These are phyloP conservation scores for Anisodus acutangulus DNA, from an alignment of 257 asterid species.

Conservation along the genomic window DNA sequence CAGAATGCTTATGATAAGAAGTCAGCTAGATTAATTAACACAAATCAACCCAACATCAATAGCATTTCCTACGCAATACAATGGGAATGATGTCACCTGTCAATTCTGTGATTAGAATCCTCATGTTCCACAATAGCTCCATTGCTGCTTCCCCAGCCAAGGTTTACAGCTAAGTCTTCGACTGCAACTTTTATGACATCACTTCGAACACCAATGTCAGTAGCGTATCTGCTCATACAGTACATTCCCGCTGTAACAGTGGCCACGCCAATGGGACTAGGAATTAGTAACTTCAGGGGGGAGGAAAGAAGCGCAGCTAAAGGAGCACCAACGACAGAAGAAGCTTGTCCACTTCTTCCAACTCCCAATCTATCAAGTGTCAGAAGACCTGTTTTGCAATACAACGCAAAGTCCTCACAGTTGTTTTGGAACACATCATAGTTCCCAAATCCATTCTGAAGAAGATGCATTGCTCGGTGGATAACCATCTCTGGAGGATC, in stretches of 20 bases:
- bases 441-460: conserved; percentile 84
- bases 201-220: conserved; percentile 81
- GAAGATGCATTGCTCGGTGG: conserved; percentile 87
- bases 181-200: conserved; percentile 84
- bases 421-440: conserved; percentile 84
- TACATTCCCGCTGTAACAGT: conserved; percentile 90
- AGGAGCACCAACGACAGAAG: conserved; percentile 87
- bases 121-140: conserved; percentile 42
- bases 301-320: conserved; percentile 87
- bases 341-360: conserved; percentile 95
- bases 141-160: conserved; percentile 56
- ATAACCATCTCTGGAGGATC: conserved; percentile 62
- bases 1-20: conserved; percentile 15
- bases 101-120: conserved; percentile 32
- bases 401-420: conserved; percentile 94
- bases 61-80: conserved; percentile 19
- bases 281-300: conserved; percentile 77
- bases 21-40: background rate
- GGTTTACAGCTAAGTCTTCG: conserved; percentile 76
- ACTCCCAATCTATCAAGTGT: conserved; percentile 72
- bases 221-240: conserved; percentile 85
- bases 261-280: conserved; percentile 82
- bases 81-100: conserved; percentile 44
- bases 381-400: conserved; percentile 91
- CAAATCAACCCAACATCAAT: background rate